Conservation (phyloP, 1,284 basidiomycete genomes). For the Volvariella surrecta region DNA sequence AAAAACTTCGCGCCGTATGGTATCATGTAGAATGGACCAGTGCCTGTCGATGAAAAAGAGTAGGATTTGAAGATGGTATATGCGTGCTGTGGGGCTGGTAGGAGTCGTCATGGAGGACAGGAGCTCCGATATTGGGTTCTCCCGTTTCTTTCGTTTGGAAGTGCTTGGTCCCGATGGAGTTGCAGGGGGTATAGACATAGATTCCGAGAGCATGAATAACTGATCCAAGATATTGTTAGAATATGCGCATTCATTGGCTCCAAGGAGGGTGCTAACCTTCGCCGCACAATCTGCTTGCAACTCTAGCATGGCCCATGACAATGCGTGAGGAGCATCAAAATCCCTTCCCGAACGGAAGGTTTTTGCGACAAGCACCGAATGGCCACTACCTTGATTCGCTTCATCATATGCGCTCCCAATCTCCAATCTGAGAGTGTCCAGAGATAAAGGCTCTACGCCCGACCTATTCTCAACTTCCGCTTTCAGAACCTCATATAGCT, state of each 20-base stretch:
- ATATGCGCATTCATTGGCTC: not conserved
- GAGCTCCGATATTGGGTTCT: constrained; percentile 53
- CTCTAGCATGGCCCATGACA: constrained; percentile 77
- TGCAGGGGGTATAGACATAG: constrained; percentile 32
- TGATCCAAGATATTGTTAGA: constrained; percentile 18
- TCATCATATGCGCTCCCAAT: constrained; percentile 15
- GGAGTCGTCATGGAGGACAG: constrained; percentile 40
- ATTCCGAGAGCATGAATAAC: constrained; percentile 58
- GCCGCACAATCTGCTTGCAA: constrained; percentile 77
- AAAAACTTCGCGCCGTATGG: constrained; percentile 50
- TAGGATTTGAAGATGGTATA: constrained; percentile 66
- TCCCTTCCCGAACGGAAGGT: constrained; percentile 68
- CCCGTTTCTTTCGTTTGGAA: constrained; percentile 43
- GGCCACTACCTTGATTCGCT: constrained; percentile 10
- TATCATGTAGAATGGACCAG: constrained; percentile 51
- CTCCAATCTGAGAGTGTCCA: constrained; percentile 59
- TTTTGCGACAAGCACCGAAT: constrained; percentile 42
- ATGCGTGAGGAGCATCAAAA: constrained; percentile 62
- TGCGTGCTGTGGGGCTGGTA: constrained; percentile 24
- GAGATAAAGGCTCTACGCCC: constrained; percentile 51
- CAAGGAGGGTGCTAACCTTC: constrained; percentile 37
- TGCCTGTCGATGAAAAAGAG: constrained; percentile 81
- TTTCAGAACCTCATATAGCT: constrained; percentile 45
- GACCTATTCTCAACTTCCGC: constrained; percentile 58
- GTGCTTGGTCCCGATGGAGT: constrained; percentile 15